A percentile compares a stretch with the other conserved stretches of the same genome.
Conservation (phyloP, 2,329 filamentous ascomycete species). For the Teratosphaeria zuluensis region DNA sequence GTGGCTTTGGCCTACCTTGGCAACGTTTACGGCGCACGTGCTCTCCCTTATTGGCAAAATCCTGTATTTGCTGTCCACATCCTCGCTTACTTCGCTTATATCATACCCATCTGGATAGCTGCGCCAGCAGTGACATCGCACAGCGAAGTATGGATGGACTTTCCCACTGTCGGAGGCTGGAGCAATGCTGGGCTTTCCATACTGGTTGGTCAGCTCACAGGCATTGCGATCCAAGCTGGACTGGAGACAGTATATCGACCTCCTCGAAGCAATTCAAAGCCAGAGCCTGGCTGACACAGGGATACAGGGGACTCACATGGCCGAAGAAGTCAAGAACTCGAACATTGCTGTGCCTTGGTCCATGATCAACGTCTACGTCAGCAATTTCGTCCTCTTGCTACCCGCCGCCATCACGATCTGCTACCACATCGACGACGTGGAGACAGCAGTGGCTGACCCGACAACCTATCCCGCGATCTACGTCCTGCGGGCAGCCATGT, state of each 20-base stretch:
- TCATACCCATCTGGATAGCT: conserved; percentile 5
- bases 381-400: conserved; percentile 22
- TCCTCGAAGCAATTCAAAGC: background rate
- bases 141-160: conserved; percentile 3
- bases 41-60: conserved; percentile 6
- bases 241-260: conserved; percentile 26
- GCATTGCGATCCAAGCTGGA: conserved; percentile 17
- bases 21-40: background rate
- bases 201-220: conserved; percentile 32
- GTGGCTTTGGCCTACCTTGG: background rate
- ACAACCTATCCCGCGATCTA: conserved; percentile 29
- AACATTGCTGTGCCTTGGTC: conserved; percentile 32
- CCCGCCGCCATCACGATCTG: conserved; percentile 15
- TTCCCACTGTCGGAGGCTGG: background rate
- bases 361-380: conserved; percentile 31
- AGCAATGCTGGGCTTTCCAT: conserved; percentile 16
- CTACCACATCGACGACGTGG: conserved; percentile 7
- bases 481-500: conserved; percentile 19
- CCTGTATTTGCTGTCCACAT: conserved; percentile 3
- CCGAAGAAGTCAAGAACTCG: conserved; percentile 36
- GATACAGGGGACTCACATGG: conserved; percentile 26
- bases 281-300: background rate
- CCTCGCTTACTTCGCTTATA: conserved; percentile 3
- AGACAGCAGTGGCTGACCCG: conserved; percentile 11
- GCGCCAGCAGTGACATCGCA: conserved; percentile 1